phyloP scores from a whole-genome alignment of 2,329 filamentous ascomycete genomes.

The Xylariaceae sp. region DNA sequence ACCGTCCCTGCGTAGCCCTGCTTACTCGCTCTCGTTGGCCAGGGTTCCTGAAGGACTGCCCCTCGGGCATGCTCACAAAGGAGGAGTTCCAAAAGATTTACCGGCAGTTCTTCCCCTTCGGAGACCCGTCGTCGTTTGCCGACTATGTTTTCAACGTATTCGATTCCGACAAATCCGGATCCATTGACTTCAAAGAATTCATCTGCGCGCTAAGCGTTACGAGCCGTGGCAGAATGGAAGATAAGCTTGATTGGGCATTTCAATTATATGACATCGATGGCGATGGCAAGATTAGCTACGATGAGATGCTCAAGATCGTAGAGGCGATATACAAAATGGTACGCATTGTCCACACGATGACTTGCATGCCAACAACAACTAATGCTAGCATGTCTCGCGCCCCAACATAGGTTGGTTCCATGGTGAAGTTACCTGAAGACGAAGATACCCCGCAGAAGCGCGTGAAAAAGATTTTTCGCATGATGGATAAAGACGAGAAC shows the following conservation, averaged over 20 bases:
- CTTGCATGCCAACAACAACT: too few species aligned
- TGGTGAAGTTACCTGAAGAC: conserved; percentile 98
- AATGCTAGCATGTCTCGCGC: conserved; percentile 9
- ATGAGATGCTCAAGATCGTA: conserved; percentile 98
- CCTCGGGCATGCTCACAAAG: conserved; percentile 93
- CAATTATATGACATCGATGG: conserved; percentile 99
- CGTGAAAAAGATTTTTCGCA: conserved; percentile 95
- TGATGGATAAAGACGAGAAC: conserved; percentile 99
- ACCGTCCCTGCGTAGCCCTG: background rate
- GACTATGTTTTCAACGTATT: conserved; percentile 99
- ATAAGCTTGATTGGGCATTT: conserved; percentile 99
- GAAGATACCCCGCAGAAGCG: conserved; percentile 99
- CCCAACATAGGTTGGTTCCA: conserved; percentile 75
- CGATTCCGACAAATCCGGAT: conserved; percentile 93
- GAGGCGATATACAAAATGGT: conserved; percentile 99
- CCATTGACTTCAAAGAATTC: conserved; percentile 99
- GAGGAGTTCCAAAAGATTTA: conserved; percentile 99
- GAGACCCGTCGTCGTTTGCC: conserved; percentile 93
- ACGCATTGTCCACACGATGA: conserved; percentile 21
- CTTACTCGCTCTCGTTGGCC: conserved; percentile 16
- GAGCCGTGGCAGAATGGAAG: conserved; percentile 96
- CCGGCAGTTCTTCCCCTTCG: conserved; percentile 98
- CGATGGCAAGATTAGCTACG: conserved; percentile 97
- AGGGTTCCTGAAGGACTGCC: conserved; percentile 99
- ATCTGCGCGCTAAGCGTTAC: conserved; percentile 97